phyloP scores from a whole-genome alignment of 495 filamentous ascomycete genomes.

The Jackrogersella minutella region DNA sequence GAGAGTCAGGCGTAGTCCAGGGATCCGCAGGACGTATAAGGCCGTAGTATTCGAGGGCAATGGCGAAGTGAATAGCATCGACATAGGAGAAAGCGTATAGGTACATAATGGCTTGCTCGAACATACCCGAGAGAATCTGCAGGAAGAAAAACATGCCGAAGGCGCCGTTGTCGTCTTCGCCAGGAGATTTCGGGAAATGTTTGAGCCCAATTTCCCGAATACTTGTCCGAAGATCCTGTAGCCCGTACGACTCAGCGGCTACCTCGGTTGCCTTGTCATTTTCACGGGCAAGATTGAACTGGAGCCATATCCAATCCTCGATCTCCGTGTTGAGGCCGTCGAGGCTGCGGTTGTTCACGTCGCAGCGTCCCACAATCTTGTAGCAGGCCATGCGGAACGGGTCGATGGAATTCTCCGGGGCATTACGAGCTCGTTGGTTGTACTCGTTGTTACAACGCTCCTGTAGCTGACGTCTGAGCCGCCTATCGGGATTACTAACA shows the following conservation, averaged over 20 bases:
- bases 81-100: slow-evolving; percentile 88
- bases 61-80: slow-evolving; percentile 93
- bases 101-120: slow-evolving; percentile 91
- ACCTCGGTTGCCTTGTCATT: slow-evolving; percentile 82
- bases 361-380: slow-evolving; percentile 95
- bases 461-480: slow-evolving; percentile 77
- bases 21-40: slow-evolving; percentile 84
- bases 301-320: slow-evolving; percentile 97
- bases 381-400: slow-evolving; percentile 97
- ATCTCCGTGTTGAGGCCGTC: slow-evolving; percentile 82
- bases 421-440: slow-evolving; percentile 80
- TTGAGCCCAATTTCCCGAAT: slow-evolving; percentile 87
- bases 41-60: slow-evolving; percentile 89
- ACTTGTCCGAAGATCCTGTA: slow-evolving; percentile 84
- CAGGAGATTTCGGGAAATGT: slow-evolving; percentile 77
- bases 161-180: slow-evolving; percentile 72
- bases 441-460: slow-evolving; percentile 89
- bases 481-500: slow-evolving; percentile 70
- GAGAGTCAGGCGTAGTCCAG: slow-evolving; percentile 71
- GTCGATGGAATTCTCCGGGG: slow-evolving; percentile 86
- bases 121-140: slow-evolving; percentile 89
- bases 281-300: slow-evolving; percentile 90
- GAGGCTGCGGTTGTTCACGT: slow-evolving; percentile 78
- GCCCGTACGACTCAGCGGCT: slow-evolving; percentile 85
- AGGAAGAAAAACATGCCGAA: slow-evolving; percentile 93